Conservation (phyloP, 2,329 filamentous ascomycete species). For the Penicillium sp. region DNA sequence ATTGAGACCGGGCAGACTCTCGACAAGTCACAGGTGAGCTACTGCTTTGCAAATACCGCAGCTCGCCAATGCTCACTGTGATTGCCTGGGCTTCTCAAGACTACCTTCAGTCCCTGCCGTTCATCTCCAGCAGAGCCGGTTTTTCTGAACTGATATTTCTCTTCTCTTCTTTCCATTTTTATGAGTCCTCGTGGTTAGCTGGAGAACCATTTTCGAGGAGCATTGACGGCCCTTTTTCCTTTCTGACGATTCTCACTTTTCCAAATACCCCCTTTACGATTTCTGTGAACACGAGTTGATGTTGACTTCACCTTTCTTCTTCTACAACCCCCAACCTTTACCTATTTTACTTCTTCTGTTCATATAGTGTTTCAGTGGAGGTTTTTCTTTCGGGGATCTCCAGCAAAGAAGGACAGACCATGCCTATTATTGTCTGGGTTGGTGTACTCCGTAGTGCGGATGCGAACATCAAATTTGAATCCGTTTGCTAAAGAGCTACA, state of each 20-base stretch:
- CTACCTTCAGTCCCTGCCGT: conserved; percentile 20
- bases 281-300: conserved; percentile 40
- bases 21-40: neutral
- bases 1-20: neutral
- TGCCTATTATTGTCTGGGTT: conserved; percentile 6
- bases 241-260: conserved; percentile 20
- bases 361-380: conserved; percentile 25
- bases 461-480: conserved; percentile 7
- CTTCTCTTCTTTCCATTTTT: conserved; percentile 23
- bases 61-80: neutral
- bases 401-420: conserved; percentile 2
- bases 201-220: conserved; percentile 27
- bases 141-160: conserved; percentile 24
- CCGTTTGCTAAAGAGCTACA: conserved; percentile 1
- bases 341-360: conserved; percentile 29
- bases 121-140: conserved; percentile 31
- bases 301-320: conserved; percentile 31
- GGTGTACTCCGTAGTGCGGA: conserved; percentile 1
- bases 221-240: conserved; percentile 27
- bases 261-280: conserved; percentile 40
- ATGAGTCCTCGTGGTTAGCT: conserved; percentile 26
- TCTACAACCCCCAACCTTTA: conserved; percentile 20
- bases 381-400: neutral
- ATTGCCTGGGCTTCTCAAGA: conserved; percentile 4
- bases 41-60: neutral